phyloP scores from a whole-genome alignment of 805 yeast genomes.

The Saccharomycopsis oosterbeekiorum region DNA sequence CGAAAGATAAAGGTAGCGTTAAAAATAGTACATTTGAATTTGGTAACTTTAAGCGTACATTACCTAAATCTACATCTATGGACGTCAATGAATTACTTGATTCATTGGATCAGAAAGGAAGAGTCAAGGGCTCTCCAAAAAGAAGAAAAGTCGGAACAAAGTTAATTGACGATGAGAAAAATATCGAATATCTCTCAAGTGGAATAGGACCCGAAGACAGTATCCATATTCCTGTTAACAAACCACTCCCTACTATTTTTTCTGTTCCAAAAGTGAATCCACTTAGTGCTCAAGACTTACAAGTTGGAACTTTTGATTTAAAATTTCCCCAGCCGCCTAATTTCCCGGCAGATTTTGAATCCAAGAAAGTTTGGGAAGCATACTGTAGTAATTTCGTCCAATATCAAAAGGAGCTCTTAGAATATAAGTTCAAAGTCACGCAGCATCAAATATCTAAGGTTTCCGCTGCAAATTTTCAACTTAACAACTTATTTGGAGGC shows the following conservation, averaged over 20 bases:
- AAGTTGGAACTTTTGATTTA: neutral
- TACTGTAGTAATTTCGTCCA: neutral
- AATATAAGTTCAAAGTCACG: neutral
- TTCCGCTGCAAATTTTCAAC: neutral
- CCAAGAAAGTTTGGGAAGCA: neutral
- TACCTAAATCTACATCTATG: neutral
- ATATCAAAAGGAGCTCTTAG: neutral
- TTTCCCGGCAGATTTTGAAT: neutral
- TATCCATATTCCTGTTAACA: constrained; percentile 16
- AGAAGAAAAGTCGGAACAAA: neutral
- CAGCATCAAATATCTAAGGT: neutral
- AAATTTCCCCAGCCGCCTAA: neutral
- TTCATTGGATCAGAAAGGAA: neutral
- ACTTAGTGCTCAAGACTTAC: constrained; percentile 3
- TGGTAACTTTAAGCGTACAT: neutral
- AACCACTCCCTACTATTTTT: constrained; percentile 1
- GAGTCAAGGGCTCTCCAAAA: neutral
- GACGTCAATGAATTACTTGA: neutral
- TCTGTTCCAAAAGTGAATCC: neutral
- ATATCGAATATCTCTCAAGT: neutral
- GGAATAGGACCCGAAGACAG: constrained; percentile 1
- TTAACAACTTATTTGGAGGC: neutral
- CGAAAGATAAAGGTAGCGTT: neutral
- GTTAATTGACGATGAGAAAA: neutral
- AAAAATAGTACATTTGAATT: neutral